Evolutionary conservation across 2,329 filamentous ascomycete species (phyloP).

Genomic region (Aspergillus sojae): DNA sequence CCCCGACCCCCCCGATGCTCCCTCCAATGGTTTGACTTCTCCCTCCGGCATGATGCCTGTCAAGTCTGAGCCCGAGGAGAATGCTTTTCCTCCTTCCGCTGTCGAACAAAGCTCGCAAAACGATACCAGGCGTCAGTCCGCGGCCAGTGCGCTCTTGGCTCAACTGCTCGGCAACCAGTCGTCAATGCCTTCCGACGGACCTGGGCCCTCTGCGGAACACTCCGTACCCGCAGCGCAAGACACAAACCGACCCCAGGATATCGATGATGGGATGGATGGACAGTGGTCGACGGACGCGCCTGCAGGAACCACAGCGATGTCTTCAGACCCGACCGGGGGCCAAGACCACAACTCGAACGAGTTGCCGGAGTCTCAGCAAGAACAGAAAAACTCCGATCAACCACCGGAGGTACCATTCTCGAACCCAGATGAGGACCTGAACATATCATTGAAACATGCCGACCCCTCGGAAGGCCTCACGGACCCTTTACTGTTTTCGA

Average conservation of each 20-base stretch:
- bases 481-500: slow-evolving; percentile 38
- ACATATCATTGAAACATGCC: slow-evolving; percentile 15
- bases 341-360: slow-evolving; percentile 13
- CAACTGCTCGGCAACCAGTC: slow-evolving; percentile 43
- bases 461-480: slow-evolving; percentile 35
- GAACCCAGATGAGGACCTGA: slow-evolving; percentile 13
- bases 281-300: slow-evolving; percentile 16
- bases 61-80: slow-evolving; percentile 36
- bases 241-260: slow-evolving; percentile 6
- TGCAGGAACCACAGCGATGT: slow-evolving; percentile 10
- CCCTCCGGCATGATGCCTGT: slow-evolving; percentile 31
- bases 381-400: slow-evolving; percentile 17
- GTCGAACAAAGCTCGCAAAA: slow-evolving; percentile 29
- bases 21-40: slow-evolving; percentile 33
- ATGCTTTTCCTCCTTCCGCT: slow-evolving; percentile 19
- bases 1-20: slow-evolving; percentile 21
- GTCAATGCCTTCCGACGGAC: slow-evolving; percentile 23
- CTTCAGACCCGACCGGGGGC: slow-evolving; percentile 13
- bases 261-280: slow-evolving; percentile 13
- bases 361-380: slow-evolving; percentile 10
- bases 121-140: slow-evolving; percentile 42
- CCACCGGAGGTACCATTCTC: slow-evolving; percentile 14
- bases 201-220: slow-evolving; percentile 12
- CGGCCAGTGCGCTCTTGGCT: slow-evolving; percentile 45
- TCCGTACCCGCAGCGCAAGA: slow-evolving; percentile 10